Evolutionary conservation across 495 filamentous ascomycete genomes (phyloP), one percentile per base, ranked within the genome.

Genomic region (Chaetomium tenue): DNA sequence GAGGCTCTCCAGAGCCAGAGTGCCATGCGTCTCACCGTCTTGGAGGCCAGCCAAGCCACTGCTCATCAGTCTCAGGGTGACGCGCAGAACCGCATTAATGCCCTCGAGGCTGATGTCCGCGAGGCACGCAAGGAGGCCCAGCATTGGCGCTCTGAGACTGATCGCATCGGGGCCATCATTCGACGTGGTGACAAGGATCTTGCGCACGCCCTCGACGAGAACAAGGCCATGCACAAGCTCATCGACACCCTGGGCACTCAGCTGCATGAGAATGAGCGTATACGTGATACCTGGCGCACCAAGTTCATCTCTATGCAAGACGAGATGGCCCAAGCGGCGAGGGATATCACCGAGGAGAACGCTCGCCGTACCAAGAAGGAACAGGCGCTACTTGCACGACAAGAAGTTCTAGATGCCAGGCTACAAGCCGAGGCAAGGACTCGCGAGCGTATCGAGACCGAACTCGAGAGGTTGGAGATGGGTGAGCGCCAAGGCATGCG

Each of bases 251-350:
- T 93, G 63, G 83, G 84, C 64, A 79, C 82, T 50, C 91, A 97
- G 70, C 85, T 96, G 57, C 88, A 96, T 76, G 93, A 97, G 75
- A 91, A 88, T 73, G 86, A 90, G 72, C 84, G 86, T 65, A 83
- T 89, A 65, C 87, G 91, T 58, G 89, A 92, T 67, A 84, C 80
- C 68, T 88, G 96, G 78, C 86, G 90, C 66, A 81, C 82, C 70
- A 93, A 92, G 72, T 88, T 96, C 70, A 85, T 92, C 67, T 83
- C 82, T 59, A 77, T 98, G 54, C 92, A 97, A 77, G 84, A 89
- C 67, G 90, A 97, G 61, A 91, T 98, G 88, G 83, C 86, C 13
- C 80, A 77, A 58, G 86, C 90, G n/a, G 87, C 88, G 60, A 81
- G 83, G 50, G 88, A 95, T 58, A 86, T 96, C 60, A 85, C 86